Evolutionary conservation across 176 grass and related monocot species (phyloP), one percentile per base, ranked within the genome.

Genomic region (Carex pumila): DNA sequence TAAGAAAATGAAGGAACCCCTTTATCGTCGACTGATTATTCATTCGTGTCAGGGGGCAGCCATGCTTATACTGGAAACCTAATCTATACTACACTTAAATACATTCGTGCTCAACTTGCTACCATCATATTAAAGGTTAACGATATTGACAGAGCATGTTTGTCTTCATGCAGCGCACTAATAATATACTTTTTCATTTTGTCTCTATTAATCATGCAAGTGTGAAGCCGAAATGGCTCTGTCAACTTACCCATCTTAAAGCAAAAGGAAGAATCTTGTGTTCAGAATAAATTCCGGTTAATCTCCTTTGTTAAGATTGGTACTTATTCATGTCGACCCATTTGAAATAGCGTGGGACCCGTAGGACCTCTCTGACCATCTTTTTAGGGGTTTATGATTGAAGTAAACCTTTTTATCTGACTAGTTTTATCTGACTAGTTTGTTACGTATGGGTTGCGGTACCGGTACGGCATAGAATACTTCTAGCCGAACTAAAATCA

Each of bases 291-390:
- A 87, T 91, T 97, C 89, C 86, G 75, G 85, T 85, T 84, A 41
- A 45, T 30, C 85, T 88, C 91, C 88, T 97, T 91, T 93, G 89
- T 73, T 87, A 93, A 97, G 89, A 91, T 91, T 87, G 88, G 94
- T 90, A 93, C 84, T 93, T 91, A 93, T 97, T 97, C 88, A 88
- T 53, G 85, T 84, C 85, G 63, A 68, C 85, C 68, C 83, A 86
- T 61, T 89, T 81, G 85, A 89, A 89, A 88, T 54, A 66, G 36
- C 61, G 47, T 47, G 75, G 67, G 75, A 58, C 73, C 72, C 52
- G 34, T 18, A 21, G 73, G n/a, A 61, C 19, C 36, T 10, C 41
- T 75, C 79, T 83, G 67, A 75, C 67, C 25, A 83, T 32, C 30
- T 65, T 71, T 71, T 86, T 83, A 65, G n/a, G 71, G 55, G 78